Percentiles rank a stretch among this genome's conserved stretches.
These are phyloP conservation scores for Wickerhamomyces chambardii DNA, from an alignment of 805 yeast genomes.

Conservation along the genomic window DNA sequence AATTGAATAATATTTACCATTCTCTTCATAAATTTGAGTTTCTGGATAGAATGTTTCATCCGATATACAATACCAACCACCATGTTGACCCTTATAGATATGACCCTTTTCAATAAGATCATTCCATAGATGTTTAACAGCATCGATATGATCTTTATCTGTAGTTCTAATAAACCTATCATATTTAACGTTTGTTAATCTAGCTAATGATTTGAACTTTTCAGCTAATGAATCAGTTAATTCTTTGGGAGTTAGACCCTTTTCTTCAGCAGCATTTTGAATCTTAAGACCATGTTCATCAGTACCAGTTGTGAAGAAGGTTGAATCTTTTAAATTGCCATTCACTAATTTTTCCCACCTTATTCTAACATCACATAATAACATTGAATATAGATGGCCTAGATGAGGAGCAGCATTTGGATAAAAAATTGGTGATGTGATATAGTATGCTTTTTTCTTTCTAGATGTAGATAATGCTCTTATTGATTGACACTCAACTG, in stretches of 20 bases:
- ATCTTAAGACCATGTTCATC: constrained; percentile 97
- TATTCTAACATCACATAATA: constrained; percentile 67
- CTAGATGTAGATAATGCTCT: not conserved
- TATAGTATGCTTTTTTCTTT: constrained; percentile 25
- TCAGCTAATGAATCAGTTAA: constrained; percentile 67
- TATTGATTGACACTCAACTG: too few relatives aligned
- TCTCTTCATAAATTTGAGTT: constrained; percentile 42
- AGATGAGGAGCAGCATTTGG: constrained; percentile 94
- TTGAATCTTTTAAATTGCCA: constrained; percentile 20
- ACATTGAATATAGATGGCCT: constrained; percentile 88
- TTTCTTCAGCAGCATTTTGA: constrained; percentile 68
- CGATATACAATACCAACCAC: constrained; percentile 92
- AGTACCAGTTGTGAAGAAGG: constrained; percentile 76
- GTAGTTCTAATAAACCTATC: constrained; percentile 89
- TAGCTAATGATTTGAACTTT: constrained; percentile 58
- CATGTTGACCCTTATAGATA: constrained; percentile 76
- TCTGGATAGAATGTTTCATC: constrained; percentile 95
- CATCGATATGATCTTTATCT: constrained; percentile 61
- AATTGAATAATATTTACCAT: constrained; percentile 33
- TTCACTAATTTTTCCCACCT: constrained; percentile 56
- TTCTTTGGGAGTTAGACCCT: constrained; percentile 43
- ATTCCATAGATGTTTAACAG: constrained; percentile 68
- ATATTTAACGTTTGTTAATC: constrained; percentile 43
- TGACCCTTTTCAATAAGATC: constrained; percentile 46
- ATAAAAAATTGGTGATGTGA: constrained; percentile 92